These are phyloP conservation scores for Aspergillus bombycis DNA, from an alignment of 2,329 filamentous ascomycete species.

Conservation along the genomic window DNA sequence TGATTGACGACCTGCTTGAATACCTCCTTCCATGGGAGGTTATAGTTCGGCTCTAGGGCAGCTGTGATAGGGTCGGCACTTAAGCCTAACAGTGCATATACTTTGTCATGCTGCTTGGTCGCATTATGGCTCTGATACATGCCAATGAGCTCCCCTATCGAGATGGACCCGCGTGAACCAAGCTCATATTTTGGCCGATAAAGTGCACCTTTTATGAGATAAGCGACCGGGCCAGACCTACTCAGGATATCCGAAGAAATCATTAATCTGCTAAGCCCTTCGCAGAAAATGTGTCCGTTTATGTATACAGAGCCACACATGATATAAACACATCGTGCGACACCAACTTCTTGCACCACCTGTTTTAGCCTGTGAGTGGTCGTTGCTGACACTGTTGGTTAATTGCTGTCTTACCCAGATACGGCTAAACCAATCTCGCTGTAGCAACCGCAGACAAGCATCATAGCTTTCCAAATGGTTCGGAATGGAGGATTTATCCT, in stretches of 20 bases:
- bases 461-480: neutral
- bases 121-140: neutral
- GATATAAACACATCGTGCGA: neutral
- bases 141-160: neutral
- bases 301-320: slow-evolving; percentile 5
- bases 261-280: neutral
- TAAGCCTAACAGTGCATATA: neutral
- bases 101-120: neutral
- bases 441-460: neutral
- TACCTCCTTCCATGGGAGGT: neutral
- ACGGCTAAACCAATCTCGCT: slow-evolving; percentile 8
- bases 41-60: neutral
- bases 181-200: neutral
- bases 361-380: neutral
- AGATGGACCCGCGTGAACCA: neutral
- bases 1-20: neutral
- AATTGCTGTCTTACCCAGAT: slow-evolving; percentile 4
- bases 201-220: neutral
- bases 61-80: neutral
- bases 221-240: neutral
- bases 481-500: neutral
- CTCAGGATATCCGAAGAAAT: neutral
- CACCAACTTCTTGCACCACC: slow-evolving; percentile 11
- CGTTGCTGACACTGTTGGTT: fast-evolving
- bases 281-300: slow-evolving; percentile 3